phyloP scores from a whole-genome alignment of 2,329 filamentous ascomycete genomes.

The Apiospora arundinis region DNA sequence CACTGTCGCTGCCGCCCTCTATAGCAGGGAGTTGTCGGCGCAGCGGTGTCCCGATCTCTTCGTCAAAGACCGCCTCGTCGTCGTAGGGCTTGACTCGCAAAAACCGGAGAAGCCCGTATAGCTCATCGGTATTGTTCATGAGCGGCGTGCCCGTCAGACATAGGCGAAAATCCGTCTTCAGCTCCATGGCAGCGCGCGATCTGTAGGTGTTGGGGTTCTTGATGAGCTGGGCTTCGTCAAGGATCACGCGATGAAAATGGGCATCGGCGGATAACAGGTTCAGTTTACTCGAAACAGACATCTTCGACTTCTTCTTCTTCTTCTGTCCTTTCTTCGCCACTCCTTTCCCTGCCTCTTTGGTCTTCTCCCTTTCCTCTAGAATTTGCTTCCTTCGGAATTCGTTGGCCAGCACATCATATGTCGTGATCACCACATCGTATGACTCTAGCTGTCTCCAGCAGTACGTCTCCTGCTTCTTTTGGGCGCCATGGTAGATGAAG shows the following conservation, averaged over 20 bases:
- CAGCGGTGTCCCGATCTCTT: conserved; percentile 43
- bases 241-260: conserved; percentile 75
- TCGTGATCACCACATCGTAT: conserved; percentile 80
- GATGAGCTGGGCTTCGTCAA: conserved; percentile 84
- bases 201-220: conserved; percentile 74
- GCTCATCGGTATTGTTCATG: conserved; percentile 85
- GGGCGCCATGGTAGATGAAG: conserved; percentile 34
- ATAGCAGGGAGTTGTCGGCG: conserved; percentile 57
- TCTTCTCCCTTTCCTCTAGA: conserved; percentile 64
- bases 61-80: conserved; percentile 66
- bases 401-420: conserved; percentile 66
- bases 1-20: conserved; percentile 33
- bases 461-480: conserved; percentile 29
- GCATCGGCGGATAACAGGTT: conserved; percentile 61
- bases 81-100: conserved; percentile 79
- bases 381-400: conserved; percentile 40
- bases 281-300: conserved; percentile 35
- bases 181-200: conserved; percentile 64
- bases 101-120: conserved; percentile 81
- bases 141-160: conserved; percentile 86
- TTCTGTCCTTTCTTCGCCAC: no score
- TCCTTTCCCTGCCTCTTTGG: no score
- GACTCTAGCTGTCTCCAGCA: conserved; percentile 54
- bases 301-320: conserved; percentile 38
- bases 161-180: conserved; percentile 71